These are phyloP conservation scores for Talaromyces wortmannii DNA, from an alignment of 495 filamentous ascomycete genomes.

Conservation along the genomic window DNA sequence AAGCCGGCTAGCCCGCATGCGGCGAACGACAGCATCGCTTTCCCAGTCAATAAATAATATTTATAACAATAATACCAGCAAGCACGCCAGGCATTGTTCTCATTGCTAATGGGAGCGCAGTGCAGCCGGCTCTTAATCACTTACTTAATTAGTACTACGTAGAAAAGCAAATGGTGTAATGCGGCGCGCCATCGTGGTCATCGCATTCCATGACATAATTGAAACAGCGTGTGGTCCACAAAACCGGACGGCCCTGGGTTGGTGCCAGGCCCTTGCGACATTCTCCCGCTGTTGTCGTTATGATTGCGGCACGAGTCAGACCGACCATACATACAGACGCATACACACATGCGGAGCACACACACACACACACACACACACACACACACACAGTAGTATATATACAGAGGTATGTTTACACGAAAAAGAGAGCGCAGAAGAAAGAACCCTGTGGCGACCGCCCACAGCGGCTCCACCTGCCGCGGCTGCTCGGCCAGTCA, in stretches of 20 bases:
- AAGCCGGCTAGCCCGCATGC: too few species aligned
- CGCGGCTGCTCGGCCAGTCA: neutral
- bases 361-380: neutral
- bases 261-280: too few species aligned
- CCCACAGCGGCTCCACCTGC: neutral
- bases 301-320: neutral
- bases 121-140: too few species aligned
- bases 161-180: neutral
- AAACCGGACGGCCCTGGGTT: too few species aligned
- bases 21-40: too few species aligned
- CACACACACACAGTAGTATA: neutral
- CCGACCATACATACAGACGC: neutral
- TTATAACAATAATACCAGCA: too few species aligned
- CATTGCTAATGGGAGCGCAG: too few species aligned
- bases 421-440: neutral
- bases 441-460: neutral
- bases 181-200: neutral
- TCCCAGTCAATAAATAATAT: too few species aligned
- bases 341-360: neutral
- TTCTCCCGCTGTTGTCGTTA: neutral
- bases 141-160: neutral
- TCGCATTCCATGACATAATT: conserved; percentile 2
- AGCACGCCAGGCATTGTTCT: too few species aligned
- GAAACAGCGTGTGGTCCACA: neutral
- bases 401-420: neutral